phyloP scores from a whole-genome alignment of 768 basidiomycete species.

The Sistotremastrum suecicum region DNA sequence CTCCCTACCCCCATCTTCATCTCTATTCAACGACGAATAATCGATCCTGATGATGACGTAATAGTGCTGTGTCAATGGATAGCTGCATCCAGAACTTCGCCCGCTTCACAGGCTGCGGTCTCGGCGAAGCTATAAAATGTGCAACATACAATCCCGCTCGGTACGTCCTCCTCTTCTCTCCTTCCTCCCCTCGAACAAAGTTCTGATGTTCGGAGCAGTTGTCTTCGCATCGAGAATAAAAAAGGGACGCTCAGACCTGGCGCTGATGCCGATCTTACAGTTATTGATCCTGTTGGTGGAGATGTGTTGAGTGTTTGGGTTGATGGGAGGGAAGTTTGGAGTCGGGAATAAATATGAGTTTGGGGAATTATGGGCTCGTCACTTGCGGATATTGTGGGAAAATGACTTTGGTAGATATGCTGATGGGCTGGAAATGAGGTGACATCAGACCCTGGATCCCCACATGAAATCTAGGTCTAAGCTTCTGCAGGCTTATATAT shows the following conservation, averaged over 20 bases:
- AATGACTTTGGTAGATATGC: too few species aligned
- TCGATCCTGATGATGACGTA: not conserved
- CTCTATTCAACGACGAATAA: not conserved
- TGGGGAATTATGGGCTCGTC: too few species aligned
- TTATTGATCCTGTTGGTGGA: conserved; percentile 50
- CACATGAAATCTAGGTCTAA: too few species aligned
- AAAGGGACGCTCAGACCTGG: conserved; percentile 75
- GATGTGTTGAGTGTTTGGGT: conserved; percentile 64
- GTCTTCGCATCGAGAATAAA: conserved; percentile 60
- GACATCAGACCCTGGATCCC: too few species aligned
- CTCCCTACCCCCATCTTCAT: not conserved
- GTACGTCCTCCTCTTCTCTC: conserved; percentile 22
- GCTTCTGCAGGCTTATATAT: too few species aligned
- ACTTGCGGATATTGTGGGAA: too few species aligned
- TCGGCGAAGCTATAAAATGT: conserved; percentile 75
- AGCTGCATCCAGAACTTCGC: conserved; percentile 79
- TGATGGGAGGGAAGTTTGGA: conserved; percentile 61
- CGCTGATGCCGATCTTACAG: conserved; percentile 76
- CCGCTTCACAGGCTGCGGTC: conserved; percentile 67
- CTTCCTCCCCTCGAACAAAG: not conserved
- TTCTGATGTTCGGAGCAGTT: conserved; percentile 23
- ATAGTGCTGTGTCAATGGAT: conserved; percentile 67
- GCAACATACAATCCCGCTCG: conserved; percentile 78
- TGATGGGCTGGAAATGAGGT: too few species aligned
- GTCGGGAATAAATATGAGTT: too few species aligned